Conservation (phyloP, 768 basidiomycete genomes). For the Collybia sordida region DNA sequence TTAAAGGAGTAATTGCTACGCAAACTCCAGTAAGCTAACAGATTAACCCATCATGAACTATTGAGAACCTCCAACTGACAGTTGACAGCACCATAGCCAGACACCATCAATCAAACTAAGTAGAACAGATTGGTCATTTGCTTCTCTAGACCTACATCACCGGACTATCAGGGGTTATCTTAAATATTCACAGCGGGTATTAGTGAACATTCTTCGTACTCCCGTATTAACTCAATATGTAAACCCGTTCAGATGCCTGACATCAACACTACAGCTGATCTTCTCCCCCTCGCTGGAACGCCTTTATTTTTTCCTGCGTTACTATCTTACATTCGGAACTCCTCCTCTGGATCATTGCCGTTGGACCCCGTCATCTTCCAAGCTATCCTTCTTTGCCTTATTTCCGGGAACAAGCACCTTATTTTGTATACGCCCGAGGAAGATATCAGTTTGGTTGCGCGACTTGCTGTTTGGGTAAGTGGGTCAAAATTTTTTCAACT, state of each 20-base stretch:
- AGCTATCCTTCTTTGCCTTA: conserved; percentile 62
- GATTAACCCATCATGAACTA: too few species aligned
- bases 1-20: too few species aligned
- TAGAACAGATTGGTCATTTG: too few species aligned
- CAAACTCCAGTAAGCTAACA: too few species aligned
- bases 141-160: too few species aligned
- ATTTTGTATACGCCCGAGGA: conserved; percentile 66
- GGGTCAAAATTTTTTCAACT: conserved; percentile 1
- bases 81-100: too few species aligned
- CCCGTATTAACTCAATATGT: too few species aligned
- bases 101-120: too few species aligned
- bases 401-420: conserved; percentile 62
- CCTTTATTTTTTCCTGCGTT: conserved; percentile 50
- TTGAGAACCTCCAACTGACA: too few species aligned
- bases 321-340: conserved; percentile 43
- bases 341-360: conserved; percentile 45
- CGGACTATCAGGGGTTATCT: too few species aligned
- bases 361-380: conserved; percentile 65
- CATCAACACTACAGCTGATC: conserved; percentile 17
- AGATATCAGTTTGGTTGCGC: conserved; percentile 59
- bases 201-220: too few species aligned
- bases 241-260: conserved; percentile 12
- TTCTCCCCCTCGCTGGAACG: conserved; percentile 38
- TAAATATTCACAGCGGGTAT: too few species aligned
- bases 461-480: conserved; percentile 59